Percentiles rank a stretch among this genome's conserved stretches.
Evolutionary conservation across 352 stramenopile genomes (phyloP).

Genomic region (Phytophthora podocarpi): DNA sequence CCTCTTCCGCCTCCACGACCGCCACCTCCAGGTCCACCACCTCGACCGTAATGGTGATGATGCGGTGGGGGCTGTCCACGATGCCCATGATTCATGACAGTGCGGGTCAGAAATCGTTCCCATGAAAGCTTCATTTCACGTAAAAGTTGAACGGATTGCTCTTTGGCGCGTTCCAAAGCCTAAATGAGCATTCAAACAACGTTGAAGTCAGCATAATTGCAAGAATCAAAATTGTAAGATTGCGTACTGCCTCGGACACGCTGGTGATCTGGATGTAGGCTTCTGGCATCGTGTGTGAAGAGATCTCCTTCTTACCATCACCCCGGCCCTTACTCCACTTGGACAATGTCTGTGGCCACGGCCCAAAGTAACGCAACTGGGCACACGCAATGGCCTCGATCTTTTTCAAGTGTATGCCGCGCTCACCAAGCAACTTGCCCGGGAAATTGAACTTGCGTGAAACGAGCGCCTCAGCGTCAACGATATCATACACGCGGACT

Average conservation of each 20-base stretch:
- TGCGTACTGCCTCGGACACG: constrained; percentile 52
- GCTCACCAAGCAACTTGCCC: constrained; percentile 63
- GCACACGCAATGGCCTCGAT: constrained; percentile 60
- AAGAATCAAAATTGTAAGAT: neutral
- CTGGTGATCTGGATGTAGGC: constrained; percentile 59
- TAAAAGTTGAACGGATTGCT: constrained; percentile 52
- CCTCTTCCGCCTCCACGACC: constrained; percentile 20
- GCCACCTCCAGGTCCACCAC: neutral
- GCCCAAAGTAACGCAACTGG: constrained; percentile 60
- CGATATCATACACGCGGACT: constrained; percentile 43
- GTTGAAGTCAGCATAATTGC: constrained; percentile 2
- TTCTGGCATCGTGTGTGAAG: constrained; percentile 25
- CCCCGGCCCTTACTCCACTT: constrained; percentile 27
- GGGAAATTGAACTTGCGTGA: constrained; percentile 72
- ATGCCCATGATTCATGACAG: constrained; percentile 5
- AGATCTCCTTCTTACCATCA: constrained; percentile 15
- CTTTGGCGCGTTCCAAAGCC: constrained; percentile 47
- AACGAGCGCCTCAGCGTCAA: constrained; percentile 46
- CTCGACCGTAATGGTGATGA: constrained; percentile 21
- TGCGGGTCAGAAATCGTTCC: constrained; percentile 44
- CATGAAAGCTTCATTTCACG: constrained; percentile 63
- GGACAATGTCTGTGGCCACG: constrained; percentile 33
- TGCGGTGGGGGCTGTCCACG: constrained; percentile 20
- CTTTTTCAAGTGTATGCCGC: constrained; percentile 69
- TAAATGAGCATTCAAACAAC: constrained; percentile 16